These are phyloP conservation scores for Yarrowia sp. DNA, from an alignment of 805 yeast genomes.

Conservation along the genomic window DNA sequence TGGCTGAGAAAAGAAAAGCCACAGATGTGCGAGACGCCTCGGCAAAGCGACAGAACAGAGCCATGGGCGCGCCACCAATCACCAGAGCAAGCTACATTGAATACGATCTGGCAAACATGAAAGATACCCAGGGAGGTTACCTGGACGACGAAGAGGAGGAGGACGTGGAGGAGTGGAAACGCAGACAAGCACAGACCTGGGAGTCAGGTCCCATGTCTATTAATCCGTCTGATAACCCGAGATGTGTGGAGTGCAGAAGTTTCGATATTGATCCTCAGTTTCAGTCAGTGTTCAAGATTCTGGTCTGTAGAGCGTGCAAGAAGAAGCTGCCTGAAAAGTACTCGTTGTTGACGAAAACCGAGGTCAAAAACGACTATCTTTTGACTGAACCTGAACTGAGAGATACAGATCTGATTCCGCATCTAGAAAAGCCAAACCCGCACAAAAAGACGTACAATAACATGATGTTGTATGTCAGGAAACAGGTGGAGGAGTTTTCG, in stretches of 20 bases:
- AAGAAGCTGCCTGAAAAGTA: slow-evolving; percentile 83
- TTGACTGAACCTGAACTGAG: slow-evolving; percentile 91
- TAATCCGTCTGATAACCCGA: slow-evolving; percentile 53
- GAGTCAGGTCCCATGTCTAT: slow-evolving; percentile 40
- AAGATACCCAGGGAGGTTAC: slow-evolving; percentile 87
- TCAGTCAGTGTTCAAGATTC: slow-evolving; percentile 67
- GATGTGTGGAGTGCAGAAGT: slow-evolving; percentile 82
- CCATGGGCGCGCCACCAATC: slow-evolving; percentile 31
- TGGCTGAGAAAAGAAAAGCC: slow-evolving; percentile 36
- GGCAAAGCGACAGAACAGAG: neutral
- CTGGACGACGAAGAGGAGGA: slow-evolving; percentile 54
- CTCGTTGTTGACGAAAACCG: slow-evolving; percentile 90
- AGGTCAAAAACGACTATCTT: slow-evolving; percentile 89
- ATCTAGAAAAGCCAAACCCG: slow-evolving; percentile 91
- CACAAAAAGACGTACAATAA: slow-evolving; percentile 86
- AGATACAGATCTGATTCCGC: slow-evolving; percentile 70
- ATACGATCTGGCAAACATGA: slow-evolving; percentile 84
- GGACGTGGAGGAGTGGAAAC: slow-evolving; percentile 55
- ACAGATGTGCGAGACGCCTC: slow-evolving; percentile 31
- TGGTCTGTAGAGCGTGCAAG: slow-evolving; percentile 83
- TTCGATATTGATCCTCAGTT: slow-evolving; percentile 80
- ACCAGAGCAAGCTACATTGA: slow-evolving; percentile 33
- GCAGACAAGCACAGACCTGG: slow-evolving; percentile 60
- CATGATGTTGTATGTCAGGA: slow-evolving; percentile 90
- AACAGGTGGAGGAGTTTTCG: slow-evolving; percentile 92